Percentiles rank a stretch among this genome's conserved stretches.
phyloP scores from a whole-genome alignment of 164 flowering plant species.

The Buxus sempervirens region DNA sequence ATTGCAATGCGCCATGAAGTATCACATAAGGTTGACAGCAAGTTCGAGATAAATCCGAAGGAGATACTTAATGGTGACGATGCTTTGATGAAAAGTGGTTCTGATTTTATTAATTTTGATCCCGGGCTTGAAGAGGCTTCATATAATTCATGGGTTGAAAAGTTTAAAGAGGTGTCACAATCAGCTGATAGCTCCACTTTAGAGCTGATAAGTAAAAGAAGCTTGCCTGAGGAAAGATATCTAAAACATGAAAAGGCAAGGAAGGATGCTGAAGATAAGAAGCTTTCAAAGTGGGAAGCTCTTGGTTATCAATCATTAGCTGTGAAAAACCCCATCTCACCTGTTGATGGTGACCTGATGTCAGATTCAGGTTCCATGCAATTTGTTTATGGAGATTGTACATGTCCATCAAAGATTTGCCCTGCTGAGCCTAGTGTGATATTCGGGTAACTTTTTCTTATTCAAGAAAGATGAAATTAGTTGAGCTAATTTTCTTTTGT shows the following conservation, averaged over 20 bases:
- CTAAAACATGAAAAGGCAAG: constrained; percentile 55
- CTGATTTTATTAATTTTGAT: constrained; percentile 29
- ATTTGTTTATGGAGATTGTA: constrained; percentile 95
- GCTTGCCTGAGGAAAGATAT: constrained; percentile 40
- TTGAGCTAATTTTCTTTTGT: background rate
- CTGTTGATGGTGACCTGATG: constrained; percentile 31
- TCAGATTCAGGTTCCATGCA: constrained; percentile 65
- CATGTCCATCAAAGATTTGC: constrained; percentile 52
- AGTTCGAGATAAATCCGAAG: constrained; percentile 46
- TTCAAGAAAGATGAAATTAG: background rate
- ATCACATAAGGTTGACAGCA: constrained; percentile 38
- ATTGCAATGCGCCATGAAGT: constrained; percentile 49
- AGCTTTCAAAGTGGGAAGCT: constrained; percentile 75
- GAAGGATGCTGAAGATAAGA: constrained; percentile 79
- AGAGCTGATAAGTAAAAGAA: constrained; percentile 40
- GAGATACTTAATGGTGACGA: constrained; percentile 31
- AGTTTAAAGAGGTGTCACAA: constrained; percentile 55
- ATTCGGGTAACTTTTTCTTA: constrained; percentile 51
- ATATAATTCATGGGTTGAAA: constrained; percentile 82
- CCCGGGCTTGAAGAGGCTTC: constrained; percentile 77
- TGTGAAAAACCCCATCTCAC: constrained; percentile 43
- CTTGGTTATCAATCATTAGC: constrained; percentile 74
- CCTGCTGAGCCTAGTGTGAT: constrained; percentile 70
- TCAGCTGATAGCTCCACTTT: constrained; percentile 22
- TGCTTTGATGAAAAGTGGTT: constrained; percentile 20